A percentile compares a stretch with the other conserved stretches of the same genome.
phyloP scores from a whole-genome alignment of 2,329 filamentous ascomycete genomes.

The Xylariaceae sp. region DNA sequence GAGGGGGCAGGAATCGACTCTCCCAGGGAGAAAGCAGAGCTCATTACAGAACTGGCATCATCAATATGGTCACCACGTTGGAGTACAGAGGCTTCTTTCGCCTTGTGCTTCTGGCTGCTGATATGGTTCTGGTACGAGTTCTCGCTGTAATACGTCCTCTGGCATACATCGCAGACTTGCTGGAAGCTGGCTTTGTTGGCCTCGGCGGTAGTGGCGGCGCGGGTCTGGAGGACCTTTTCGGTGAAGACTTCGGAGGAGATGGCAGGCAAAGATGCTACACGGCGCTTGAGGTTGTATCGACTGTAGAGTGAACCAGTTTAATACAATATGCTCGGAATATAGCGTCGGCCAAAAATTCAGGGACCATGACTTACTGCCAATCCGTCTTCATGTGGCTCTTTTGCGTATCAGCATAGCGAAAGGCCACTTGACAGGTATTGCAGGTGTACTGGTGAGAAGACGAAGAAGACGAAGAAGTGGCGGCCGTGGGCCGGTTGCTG shows the following conservation, averaged over 20 bases:
- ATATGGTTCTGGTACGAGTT: constrained; percentile 94
- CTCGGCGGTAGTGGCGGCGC: constrained; percentile 78
- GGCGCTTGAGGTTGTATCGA: constrained; percentile 93
- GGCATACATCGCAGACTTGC: constrained; percentile 75
- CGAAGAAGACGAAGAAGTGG: constrained; percentile 33
- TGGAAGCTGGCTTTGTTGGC: constrained; percentile 88
- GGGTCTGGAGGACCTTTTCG: constrained; percentile 90
- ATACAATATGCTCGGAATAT: constrained; percentile 5
- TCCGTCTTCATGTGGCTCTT: constrained; percentile 96
- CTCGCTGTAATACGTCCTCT: constrained; percentile 93
- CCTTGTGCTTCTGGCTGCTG: constrained; percentile 84
- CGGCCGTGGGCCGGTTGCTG: constrained; percentile 33
- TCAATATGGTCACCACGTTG: constrained; percentile 43
- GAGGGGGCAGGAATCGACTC: constrained; percentile 61
- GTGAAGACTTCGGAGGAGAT: constrained; percentile 91
- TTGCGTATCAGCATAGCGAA: constrained; percentile 89
- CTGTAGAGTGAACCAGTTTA: constrained; percentile 42
- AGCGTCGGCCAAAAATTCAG: not conserved
- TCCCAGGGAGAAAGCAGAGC: constrained; percentile 87
- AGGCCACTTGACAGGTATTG: constrained; percentile 97
- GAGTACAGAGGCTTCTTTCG: constrained; percentile 55
- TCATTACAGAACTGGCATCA: constrained; percentile 79
- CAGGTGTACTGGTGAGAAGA: constrained; percentile 88
- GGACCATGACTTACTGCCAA: constrained; percentile 75
- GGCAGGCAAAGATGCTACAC: constrained; percentile 84